phyloP scores from a whole-genome alignment of 495 filamentous ascomycete species.

The Aeminium ludgeri region DNA sequence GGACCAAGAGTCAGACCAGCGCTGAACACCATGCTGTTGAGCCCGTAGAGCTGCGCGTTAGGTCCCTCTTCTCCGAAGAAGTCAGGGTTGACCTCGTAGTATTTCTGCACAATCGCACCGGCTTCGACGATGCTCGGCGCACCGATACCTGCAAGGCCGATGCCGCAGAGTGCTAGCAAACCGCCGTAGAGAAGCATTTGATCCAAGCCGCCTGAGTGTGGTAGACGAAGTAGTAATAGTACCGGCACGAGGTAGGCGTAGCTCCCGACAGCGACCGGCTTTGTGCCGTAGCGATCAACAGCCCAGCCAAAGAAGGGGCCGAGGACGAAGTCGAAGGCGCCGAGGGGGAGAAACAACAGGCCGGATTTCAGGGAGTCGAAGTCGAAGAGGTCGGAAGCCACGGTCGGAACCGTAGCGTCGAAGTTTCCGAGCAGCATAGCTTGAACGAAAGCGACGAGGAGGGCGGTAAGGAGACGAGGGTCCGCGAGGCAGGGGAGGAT shows the following conservation, averaged over 20 bases:
- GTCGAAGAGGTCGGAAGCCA: conserved; percentile 32
- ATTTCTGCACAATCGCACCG: conserved; percentile 24
- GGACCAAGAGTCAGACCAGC: conserved; percentile 36
- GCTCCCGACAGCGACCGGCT: conserved; percentile 30
- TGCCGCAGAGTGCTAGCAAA: conserved; percentile 32
- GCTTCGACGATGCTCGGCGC: conserved; percentile 26
- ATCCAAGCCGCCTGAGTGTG: conserved; percentile 21
- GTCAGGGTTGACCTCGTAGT: conserved; percentile 26
- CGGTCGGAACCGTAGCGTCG: conserved; percentile 40
- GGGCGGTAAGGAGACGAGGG: conserved; percentile 30
- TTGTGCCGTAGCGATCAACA: conserved; percentile 36
- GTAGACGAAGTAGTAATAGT: conserved; percentile 37
- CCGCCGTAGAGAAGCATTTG: conserved; percentile 30
- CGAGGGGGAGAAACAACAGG: conserved; percentile 41
- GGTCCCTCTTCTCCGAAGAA: conserved; percentile 33
- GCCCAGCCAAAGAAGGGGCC: conserved; percentile 36
- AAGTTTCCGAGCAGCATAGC: conserved; percentile 33
- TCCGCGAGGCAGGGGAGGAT: conserved; percentile 32
- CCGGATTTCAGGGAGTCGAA: conserved; percentile 43
- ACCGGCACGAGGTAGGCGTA: conserved; percentile 32
- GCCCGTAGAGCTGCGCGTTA: conserved; percentile 41
- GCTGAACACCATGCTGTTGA: conserved; percentile 37
- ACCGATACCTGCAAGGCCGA: conserved; percentile 33
- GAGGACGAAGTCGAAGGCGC: conserved; percentile 32
- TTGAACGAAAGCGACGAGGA: conserved; percentile 34